Evolutionary conservation across 148 eudicot genomes (phyloP).

Genomic region (Vaccinium vitisidaea): DNA sequence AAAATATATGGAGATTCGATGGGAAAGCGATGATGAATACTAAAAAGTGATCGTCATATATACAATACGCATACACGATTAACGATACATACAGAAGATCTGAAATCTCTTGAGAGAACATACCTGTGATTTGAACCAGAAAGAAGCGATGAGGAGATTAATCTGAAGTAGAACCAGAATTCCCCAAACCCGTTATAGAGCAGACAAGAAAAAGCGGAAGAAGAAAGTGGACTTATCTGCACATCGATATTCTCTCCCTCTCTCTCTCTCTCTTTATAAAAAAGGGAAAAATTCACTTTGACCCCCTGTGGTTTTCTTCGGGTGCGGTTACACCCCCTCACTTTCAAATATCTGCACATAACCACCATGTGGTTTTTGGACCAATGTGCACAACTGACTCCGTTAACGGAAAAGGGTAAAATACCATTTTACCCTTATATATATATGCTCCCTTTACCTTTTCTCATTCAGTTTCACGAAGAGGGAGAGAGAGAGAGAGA

Average conservation of each 20-base stretch:
- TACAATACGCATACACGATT: not conserved
- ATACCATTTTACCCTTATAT: too few relatives aligned
- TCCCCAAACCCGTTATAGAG: not conserved
- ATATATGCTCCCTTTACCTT: too few relatives aligned
- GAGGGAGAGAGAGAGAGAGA: too few relatives aligned
- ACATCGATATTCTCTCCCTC: not conserved
- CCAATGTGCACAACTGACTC: too few relatives aligned
- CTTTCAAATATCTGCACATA: too few relatives aligned
- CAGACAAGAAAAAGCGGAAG: not conserved
- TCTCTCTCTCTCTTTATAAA: not conserved
- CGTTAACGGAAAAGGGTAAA: too few relatives aligned
- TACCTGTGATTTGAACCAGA: constrained; percentile 1
- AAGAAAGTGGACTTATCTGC: not conserved
- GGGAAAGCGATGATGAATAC: not conserved
- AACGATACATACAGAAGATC: not conserved
- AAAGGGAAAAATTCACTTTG: not conserved
- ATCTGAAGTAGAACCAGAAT: not conserved
- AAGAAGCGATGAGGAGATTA: not conserved
- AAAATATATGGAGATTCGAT: not conserved
- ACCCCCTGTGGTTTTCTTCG: too few relatives aligned
- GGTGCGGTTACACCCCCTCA: too few relatives aligned
- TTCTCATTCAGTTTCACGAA: too few relatives aligned
- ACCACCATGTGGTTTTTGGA: too few relatives aligned
- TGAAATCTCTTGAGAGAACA: not conserved
- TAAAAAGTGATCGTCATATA: not conserved